phyloP scores from a whole-genome alignment of 1,284 basidiomycete species.

The Trametes polyzona region DNA sequence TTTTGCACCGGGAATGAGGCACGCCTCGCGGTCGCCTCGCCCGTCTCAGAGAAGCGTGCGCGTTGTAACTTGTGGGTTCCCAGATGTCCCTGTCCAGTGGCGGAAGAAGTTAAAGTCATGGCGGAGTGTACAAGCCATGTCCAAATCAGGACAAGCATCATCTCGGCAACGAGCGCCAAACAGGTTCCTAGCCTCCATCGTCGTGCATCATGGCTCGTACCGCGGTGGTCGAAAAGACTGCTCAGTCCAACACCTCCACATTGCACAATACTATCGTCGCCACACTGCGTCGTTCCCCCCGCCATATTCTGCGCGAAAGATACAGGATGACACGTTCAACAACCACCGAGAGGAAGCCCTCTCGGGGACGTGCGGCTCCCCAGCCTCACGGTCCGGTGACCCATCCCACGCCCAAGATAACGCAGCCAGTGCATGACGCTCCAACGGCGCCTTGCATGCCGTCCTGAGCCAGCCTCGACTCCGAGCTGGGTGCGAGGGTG shows the following conservation, averaged over 20 bases:
- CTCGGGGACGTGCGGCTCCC: slow-evolving; percentile 8
- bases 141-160: neutral
- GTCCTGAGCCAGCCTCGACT: slow-evolving; percentile 4
- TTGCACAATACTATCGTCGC: too few relatives aligned
- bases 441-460: slow-evolving; percentile 10
- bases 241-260: too few relatives aligned
- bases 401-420: slow-evolving; percentile 19
- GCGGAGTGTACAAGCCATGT: too few relatives aligned
- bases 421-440: slow-evolving; percentile 9
- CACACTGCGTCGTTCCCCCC: too few relatives aligned
- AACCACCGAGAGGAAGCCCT: slow-evolving; percentile 8
- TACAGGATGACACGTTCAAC: neutral
- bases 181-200: too few relatives aligned
- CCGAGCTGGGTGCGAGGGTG: neutral
- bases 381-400: slow-evolving; percentile 20
- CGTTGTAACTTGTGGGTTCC: too few relatives aligned
- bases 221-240: too few relatives aligned
- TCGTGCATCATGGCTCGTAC: too few relatives aligned
- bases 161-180: neutral
- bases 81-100: neutral
- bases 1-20: too few relatives aligned
- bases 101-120: neutral
- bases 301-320: neutral
- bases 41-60: too few relatives aligned
- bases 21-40: too few relatives aligned